phyloP scores from a whole-genome alignment of 192 early-diverging fungal genomes.

The Haplosporangium gracile region DNA sequence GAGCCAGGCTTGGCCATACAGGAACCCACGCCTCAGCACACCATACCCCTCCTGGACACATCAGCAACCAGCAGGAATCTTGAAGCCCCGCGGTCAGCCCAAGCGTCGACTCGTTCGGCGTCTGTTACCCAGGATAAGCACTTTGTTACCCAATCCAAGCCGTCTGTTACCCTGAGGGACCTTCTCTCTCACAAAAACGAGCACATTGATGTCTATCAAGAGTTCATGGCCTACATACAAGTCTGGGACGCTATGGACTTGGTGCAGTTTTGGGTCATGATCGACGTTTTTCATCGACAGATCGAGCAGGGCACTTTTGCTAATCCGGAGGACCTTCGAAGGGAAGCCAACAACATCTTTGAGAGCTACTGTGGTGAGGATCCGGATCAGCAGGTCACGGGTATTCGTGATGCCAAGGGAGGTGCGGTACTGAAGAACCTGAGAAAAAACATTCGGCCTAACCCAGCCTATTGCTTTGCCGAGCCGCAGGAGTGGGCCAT shows the following conservation, averaged over 20 bases:
- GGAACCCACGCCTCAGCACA: constrained; percentile 1
- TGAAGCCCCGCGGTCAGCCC: neutral
- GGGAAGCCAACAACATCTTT: constrained; percentile 34
- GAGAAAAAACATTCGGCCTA: constrained; percentile 28
- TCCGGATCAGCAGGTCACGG: constrained; percentile 23
- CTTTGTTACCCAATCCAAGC: too few species aligned
- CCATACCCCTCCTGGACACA: neutral
- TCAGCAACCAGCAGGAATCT: too few species aligned
- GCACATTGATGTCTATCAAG: constrained; percentile 37
- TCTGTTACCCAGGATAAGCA: neutral
- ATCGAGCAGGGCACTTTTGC: constrained; percentile 40
- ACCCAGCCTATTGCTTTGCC: constrained; percentile 29
- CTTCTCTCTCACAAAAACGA: constrained; percentile 31
- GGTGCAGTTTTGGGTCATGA: constrained; percentile 52
- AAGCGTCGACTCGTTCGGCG: neutral
- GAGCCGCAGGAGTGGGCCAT: constrained; percentile 47
- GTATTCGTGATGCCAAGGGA: constrained; percentile 33
- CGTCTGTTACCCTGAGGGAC: constrained; percentile 17
- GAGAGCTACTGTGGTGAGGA: constrained; percentile 40
- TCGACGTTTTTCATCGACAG: constrained; percentile 48
- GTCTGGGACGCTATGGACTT: constrained; percentile 54
- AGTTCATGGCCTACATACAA: constrained; percentile 47
- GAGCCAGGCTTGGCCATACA: neutral
- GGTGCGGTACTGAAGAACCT: constrained; percentile 30
- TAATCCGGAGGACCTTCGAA: constrained; percentile 25